A percentile compares a stretch with the other conserved stretches of the same genome.
phyloP scores from a whole-genome alignment of 2,329 filamentous ascomycete species.

The Tolypocladium sp. region DNA sequence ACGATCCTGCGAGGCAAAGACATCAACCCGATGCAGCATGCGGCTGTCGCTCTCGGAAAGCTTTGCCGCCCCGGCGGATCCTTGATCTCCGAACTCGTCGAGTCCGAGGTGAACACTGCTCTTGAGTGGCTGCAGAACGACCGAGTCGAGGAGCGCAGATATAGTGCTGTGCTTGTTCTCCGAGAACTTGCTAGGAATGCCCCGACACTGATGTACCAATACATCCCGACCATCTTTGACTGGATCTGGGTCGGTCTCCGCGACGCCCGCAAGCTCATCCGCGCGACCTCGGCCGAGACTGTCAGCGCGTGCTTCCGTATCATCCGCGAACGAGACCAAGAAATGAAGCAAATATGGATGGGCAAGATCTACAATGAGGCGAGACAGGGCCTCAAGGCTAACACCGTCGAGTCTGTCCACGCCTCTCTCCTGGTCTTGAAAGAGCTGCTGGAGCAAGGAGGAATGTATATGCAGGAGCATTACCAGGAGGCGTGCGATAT shows the following conservation, averaged over 20 bases:
- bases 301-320: conserved; percentile 95
- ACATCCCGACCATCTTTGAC: conserved; percentile 90
- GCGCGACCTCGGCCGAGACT: conserved; percentile 83
- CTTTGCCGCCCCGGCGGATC: conserved; percentile 88
- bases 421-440: conserved; percentile 87
- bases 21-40: conserved; percentile 79
- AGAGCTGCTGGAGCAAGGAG: conserved; percentile 89
- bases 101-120: conserved; percentile 94
- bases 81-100: conserved; percentile 88
- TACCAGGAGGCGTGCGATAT: conserved; percentile 91
- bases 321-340: conserved; percentile 82
- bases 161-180: conserved; percentile 84
- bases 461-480: conserved; percentile 98
- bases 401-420: conserved; percentile 80
- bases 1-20: conserved; percentile 85
- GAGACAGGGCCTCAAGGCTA: conserved; percentile 66
- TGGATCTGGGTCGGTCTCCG: conserved; percentile 92
- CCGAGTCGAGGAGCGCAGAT: conserved; percentile 83
- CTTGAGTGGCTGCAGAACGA: conserved; percentile 96
- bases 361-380: conserved; percentile 83
- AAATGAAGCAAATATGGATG: conserved; percentile 82
- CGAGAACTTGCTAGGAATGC: conserved; percentile 87
- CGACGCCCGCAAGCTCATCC: conserved; percentile 82
- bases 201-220: conserved; percentile 90
- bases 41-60: conserved; percentile 80